phyloP scores from a whole-genome alignment of 345 rosid species.

The Zanthoxylum bungeanum region DNA sequence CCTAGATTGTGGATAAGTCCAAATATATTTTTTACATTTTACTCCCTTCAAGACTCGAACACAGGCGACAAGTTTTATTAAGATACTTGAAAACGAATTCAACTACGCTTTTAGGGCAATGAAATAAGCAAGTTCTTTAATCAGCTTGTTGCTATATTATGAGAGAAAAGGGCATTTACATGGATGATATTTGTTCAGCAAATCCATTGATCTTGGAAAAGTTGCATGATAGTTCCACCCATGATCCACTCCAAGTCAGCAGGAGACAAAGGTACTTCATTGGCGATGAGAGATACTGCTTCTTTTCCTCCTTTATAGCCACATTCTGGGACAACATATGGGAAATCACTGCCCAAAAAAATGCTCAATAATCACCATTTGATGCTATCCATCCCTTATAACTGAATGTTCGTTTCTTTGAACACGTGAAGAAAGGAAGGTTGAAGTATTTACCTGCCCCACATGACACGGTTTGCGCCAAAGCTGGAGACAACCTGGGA shows the following conservation, averaged over 20 bases:
- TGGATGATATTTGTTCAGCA: slow-evolving; percentile 16
- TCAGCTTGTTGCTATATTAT: neutral
- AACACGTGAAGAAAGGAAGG: neutral
- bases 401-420: neutral
- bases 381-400: neutral
- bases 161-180: neutral
- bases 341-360: slow-evolving; percentile 68
- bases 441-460: slow-evolving; percentile 79
- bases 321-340: slow-evolving; percentile 77
- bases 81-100: too few relatives aligned
- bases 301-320: slow-evolving; percentile 78
- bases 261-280: slow-evolving; percentile 48
- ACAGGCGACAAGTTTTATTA: too few relatives aligned
- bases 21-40: too few relatives aligned
- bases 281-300: slow-evolving; percentile 47
- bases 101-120: too few relatives aligned
- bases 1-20: too few relatives aligned
- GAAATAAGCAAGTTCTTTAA: too few relatives aligned
- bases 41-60: too few relatives aligned
- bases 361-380: neutral
- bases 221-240: slow-evolving; percentile 65
- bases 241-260: slow-evolving; percentile 71
- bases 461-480: slow-evolving; percentile 80
- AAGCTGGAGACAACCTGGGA: slow-evolving; percentile 58
- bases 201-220: slow-evolving; percentile 62